Percentiles rank a stretch among this genome's conserved stretches.
Evolutionary conservation across 805 yeast genomes (phyloP).

Genomic region (Brettanomyces naardenensis): DNA sequence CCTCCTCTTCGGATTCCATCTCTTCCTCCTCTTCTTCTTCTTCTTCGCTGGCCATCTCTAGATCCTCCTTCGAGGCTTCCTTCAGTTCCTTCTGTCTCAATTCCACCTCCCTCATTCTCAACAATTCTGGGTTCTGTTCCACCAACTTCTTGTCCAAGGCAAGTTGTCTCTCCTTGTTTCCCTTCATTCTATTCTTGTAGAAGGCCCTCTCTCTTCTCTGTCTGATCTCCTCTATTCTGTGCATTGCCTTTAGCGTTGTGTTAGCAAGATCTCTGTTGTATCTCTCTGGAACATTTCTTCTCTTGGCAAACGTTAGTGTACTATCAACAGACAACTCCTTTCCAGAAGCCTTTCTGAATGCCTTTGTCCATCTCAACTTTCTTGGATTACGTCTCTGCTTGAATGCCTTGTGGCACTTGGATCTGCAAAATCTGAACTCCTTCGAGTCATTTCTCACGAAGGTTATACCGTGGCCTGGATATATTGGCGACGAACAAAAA

Average conservation of each 20-base stretch:
- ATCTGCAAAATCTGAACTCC: slow-evolving; percentile 94
- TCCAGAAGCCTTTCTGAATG: slow-evolving; percentile 98
- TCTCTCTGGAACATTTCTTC: slow-evolving; percentile 97
- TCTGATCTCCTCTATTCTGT: slow-evolving; percentile 92
- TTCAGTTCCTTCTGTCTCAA: slow-evolving; percentile 68
- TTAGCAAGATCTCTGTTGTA: slow-evolving; percentile 95
- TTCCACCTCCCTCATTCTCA: slow-evolving; percentile 90
- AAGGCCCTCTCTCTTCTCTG: slow-evolving; percentile 95
- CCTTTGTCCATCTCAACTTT: slow-evolving; percentile 97
- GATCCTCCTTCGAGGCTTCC: slow-evolving; percentile 39
- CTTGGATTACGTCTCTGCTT: slow-evolving; percentile 98
- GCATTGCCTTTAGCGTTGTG: slow-evolving; percentile 91
- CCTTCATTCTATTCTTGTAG: slow-evolving; percentile 99
- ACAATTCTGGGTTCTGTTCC: slow-evolving; percentile 79
- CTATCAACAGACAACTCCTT: slow-evolving; percentile 97
- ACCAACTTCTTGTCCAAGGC: slow-evolving; percentile 84
- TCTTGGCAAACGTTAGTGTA: slow-evolving; percentile 90
- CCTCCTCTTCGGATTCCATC: slow-evolving; percentile 39
- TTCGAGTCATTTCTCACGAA: slow-evolving; percentile 98
- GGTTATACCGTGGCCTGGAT: slow-evolving; percentile 92
- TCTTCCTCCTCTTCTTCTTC: slow-evolving; percentile 39
- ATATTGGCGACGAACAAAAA: slow-evolving; percentile 95
- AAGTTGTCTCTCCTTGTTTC: slow-evolving; percentile 82
- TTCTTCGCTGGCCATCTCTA: slow-evolving; percentile 24
- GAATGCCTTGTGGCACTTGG: slow-evolving; percentile 96